Evolutionary conservation across 352 stramenopile genomes (phyloP).

Genomic region (Phytophthora uliginosa): DNA sequence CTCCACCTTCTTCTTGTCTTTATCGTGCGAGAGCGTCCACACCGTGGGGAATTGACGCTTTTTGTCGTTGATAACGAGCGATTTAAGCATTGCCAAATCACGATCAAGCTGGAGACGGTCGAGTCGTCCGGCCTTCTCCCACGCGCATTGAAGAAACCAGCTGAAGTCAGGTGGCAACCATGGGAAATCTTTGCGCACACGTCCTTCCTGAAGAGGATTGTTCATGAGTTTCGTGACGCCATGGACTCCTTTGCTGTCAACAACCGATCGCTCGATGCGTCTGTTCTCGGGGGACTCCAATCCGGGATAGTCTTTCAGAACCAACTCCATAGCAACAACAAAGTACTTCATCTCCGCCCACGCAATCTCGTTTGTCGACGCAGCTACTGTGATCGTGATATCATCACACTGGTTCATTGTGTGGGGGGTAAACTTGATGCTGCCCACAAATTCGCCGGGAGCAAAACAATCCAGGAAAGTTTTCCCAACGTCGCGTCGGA

Average conservation of each 20-base stretch:
- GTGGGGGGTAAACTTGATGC: slow-evolving; percentile 7
- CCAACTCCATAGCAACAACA: slow-evolving; percentile 23
- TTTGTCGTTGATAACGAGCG: background rate
- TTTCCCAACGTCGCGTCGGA: background rate
- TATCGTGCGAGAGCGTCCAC: slow-evolving; percentile 2
- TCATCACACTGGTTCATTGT: background rate
- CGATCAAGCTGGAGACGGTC: background rate
- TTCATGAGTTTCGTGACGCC: background rate
- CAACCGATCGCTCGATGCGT: background rate
- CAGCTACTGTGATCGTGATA: slow-evolving; percentile 29
- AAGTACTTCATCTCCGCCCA: slow-evolving; percentile 28
- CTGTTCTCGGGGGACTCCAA: background rate
- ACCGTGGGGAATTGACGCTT: slow-evolving; percentile 7
- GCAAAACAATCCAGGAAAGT: slow-evolving; percentile 11
- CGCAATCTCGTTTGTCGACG: slow-evolving; percentile 8
- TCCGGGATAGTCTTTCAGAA: slow-evolving; percentile 13
- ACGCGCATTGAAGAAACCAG: slow-evolving; percentile 13
- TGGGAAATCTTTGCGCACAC: background rate
- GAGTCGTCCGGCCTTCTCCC: background rate
- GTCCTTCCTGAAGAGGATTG: background rate
- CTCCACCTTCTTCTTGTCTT: slow-evolving; percentile 8
- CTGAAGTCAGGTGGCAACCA: slow-evolving; percentile 21
- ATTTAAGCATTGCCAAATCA: slow-evolving; percentile 2
- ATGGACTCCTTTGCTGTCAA: background rate
- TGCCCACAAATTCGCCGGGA: slow-evolving; percentile 14